phyloP scores from a whole-genome alignment of 768 basidiomycete genomes.

The Suillus occidentalis region DNA sequence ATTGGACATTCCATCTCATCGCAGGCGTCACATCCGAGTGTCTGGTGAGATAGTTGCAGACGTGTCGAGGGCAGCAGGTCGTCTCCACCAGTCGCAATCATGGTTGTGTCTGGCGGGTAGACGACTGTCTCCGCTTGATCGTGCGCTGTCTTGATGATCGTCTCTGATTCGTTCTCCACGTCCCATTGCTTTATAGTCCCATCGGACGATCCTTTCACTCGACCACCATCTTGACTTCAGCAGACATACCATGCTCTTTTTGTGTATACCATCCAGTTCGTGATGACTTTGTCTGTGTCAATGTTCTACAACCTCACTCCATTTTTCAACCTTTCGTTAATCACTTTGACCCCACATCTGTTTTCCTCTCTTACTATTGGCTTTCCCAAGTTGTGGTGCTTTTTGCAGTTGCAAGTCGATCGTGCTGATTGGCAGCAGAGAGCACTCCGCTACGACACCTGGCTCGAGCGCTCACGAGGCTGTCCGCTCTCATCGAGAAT shows the following conservation, averaged over 20 bases:
- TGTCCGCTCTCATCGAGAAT: not conserved
- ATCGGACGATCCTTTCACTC: too few species aligned
- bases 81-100: not conserved
- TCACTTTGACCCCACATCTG: too few species aligned
- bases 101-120: not conserved
- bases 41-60: not conserved
- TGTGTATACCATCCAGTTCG: too few species aligned
- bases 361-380: constrained; percentile 37
- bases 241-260: too few species aligned
- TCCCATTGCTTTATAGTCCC: too few species aligned
- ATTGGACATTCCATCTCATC: not conserved
- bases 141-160: too few species aligned
- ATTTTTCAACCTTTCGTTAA: too few species aligned
- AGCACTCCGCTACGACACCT: not conserved
- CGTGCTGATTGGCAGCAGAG: constrained; percentile 9
- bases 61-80: not conserved
- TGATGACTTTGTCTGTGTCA: too few species aligned
- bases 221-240: too few species aligned
- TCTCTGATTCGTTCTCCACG: not conserved
- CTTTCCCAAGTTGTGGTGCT: constrained; percentile 49
- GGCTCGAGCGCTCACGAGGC: not conserved
- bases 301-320: too few species aligned
- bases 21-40: not conserved
- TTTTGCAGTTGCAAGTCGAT: constrained; percentile 29
- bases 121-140: not conserved